phyloP scores from a whole-genome alignment of 495 filamentous ascomycete species.

The Neurospora sublineolata region DNA sequence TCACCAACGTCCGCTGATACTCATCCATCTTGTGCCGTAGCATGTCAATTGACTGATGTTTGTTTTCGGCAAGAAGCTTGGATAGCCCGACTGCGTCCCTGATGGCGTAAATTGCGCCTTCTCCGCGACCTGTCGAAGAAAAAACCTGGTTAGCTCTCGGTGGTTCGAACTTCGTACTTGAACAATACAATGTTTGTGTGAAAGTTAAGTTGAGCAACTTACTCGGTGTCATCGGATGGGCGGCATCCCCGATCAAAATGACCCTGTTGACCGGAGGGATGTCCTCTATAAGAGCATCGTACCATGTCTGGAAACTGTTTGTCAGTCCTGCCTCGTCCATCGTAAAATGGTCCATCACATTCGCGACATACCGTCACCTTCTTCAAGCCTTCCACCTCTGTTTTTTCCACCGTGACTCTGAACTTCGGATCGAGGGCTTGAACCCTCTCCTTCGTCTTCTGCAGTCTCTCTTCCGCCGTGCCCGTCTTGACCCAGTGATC shows the following conservation, averaged over 20 bases:
- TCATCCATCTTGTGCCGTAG: constrained; percentile 7
- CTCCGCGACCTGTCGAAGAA: constrained; percentile 17
- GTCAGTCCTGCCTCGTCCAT: not conserved
- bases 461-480: constrained; percentile 10
- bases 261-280: constrained; percentile 26
- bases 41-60: not conserved
- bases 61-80: constrained; percentile 8
- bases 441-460: constrained; percentile 5
- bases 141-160: not conserved
- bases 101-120: constrained; percentile 24
- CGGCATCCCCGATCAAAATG: constrained; percentile 45
- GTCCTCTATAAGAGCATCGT: constrained; percentile 10
- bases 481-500: constrained; percentile 18
- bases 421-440: constrained; percentile 10
- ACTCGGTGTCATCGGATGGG: constrained; percentile 50
- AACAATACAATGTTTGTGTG: too few species aligned
- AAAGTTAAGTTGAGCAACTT: constrained; percentile 16
- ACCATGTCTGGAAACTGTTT: not conserved
- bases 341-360: not conserved
- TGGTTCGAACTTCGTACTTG: not conserved
- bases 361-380: not conserved
- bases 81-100: constrained; percentile 16
- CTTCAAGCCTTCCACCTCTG: constrained; percentile 4
- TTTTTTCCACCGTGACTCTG: constrained; percentile 12
- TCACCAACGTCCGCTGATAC: constrained; percentile 9